Conservation (phyloP, 495 filamentous ascomycete species). For the Aspergillus carlsbadensis region DNA sequence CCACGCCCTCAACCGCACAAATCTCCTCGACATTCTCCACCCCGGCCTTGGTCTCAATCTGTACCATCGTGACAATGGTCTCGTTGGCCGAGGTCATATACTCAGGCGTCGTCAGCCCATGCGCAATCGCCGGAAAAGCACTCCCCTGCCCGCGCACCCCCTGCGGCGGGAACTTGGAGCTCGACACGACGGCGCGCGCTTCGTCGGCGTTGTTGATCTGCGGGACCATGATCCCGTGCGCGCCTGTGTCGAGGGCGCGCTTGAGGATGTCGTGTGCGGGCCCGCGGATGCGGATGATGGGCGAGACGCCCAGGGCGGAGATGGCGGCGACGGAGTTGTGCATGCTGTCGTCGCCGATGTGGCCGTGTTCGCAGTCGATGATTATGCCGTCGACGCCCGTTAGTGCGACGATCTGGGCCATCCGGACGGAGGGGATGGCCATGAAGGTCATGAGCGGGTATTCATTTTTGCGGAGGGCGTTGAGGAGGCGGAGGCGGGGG, state of each 20-base stretch:
- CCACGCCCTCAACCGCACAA: constrained; percentile 24
- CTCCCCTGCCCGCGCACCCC: constrained; percentile 67
- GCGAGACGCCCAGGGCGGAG: constrained; percentile 62
- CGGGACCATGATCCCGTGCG: constrained; percentile 58
- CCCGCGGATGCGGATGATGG: constrained; percentile 66
- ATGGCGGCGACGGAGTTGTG: constrained; percentile 49
- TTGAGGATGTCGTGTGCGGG: constrained; percentile 72
- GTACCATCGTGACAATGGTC: constrained; percentile 37
- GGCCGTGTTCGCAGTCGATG: constrained; percentile 64
- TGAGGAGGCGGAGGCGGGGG: constrained; percentile 35
- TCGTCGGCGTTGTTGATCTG: constrained; percentile 8
- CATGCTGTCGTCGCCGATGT: constrained; percentile 37
- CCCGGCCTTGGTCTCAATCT: constrained; percentile 47
- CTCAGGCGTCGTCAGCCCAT: constrained; percentile 34
- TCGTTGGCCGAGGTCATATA: constrained; percentile 28
- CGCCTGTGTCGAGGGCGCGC: constrained; percentile 68
- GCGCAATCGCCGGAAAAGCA: constrained; percentile 38
- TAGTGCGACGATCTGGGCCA: constrained; percentile 36
- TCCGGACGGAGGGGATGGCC: constrained; percentile 36
- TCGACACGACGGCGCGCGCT: constrained; percentile 48
- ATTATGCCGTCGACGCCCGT: constrained; percentile 35
- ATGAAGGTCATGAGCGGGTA: constrained; percentile 40
- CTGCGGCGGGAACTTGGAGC: constrained; percentile 65
- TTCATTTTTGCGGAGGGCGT: constrained; percentile 29
- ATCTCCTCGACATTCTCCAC: constrained; percentile 50